Evolutionary conservation across 148 eudicot genomes (phyloP), one percentile per base, ranked within the genome.

Genomic region (Pharnaceum exiguum): DNA sequence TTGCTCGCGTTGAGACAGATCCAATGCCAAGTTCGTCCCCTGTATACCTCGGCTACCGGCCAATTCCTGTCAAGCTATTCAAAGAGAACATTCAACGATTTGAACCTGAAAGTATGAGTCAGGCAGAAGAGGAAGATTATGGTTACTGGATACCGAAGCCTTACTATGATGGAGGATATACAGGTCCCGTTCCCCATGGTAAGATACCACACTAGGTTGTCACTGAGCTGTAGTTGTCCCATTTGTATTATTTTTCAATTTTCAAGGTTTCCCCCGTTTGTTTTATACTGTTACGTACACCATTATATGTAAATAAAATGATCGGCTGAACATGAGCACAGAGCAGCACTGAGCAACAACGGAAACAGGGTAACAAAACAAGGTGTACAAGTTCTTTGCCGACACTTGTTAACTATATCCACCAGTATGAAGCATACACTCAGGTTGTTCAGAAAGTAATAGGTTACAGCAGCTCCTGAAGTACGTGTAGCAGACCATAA

Each of bases 81-180:
- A 44, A 33, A 21, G 27, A 44, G 10, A 54, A n/a, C 1, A 10
- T 12, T 21, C 40, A 15, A 31, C 18, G 15, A 17, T 21, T 8
- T 64, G 28, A 15, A 33, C n/a, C 21, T 31, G 51, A 55, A 11
- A 48, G 6, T 1, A 1, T 2, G n/a, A n/a, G n/a, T n/a, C n/a
- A n/a, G 23, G 39, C 55, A 1, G 32, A 24, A 29, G 68, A 59
- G 25, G 77, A 65, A 9, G 84, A 79, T 60, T 79, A 79, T 51
- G 75, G 75, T 15, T 38, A 40, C 42, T 76, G 78, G 80, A 65
- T 48, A 49, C 75, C 84, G 6, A 54, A 33, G 15, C 84, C 84
- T 5, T 69, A 72, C 25, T 49, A 59, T 51, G 44, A 51, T 5
- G 66, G 67, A 23, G 67, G 52, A 19, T 49, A 54, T 43, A 36